Base-by-base conservation (phyloP, 2,329 filamentous ascomycete genomes). In the Arthroderma uncinatum region DNA sequence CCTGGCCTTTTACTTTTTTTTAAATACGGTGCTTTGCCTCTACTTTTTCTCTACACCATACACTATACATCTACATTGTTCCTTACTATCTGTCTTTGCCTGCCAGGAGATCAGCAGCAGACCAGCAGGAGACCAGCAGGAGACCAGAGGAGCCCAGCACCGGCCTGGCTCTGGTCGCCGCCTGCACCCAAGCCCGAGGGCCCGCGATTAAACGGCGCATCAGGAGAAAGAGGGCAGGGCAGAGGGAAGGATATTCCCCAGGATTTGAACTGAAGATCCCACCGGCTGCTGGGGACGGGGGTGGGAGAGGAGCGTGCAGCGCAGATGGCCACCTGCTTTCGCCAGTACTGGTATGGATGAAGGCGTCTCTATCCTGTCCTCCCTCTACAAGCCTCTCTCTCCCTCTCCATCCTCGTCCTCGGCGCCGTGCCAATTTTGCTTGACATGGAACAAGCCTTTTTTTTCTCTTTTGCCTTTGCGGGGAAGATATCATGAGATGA, bases 291-390 rank as follows among this genome's bases (percentile, higher is more conserved):
- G 47, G 47, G 47, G 14, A 50, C 14, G 47, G 47, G 47, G 21
- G 28, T 14, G n/a, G 23, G 42, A 53, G 50, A 55, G 53, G 53
- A n/a, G 39, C 23, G 14, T 42, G 25, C 19, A 50, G 25, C 14
- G 47, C 47, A 37, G 19, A 60, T 60, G 58, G 58, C 58, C 23
- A 50, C 55, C 47, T 57, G 58, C 39, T 60, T 60, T 50, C 47
- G 55, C 55, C 58, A 60, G 47, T 60, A 57, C 53, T 60, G 58
- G 58, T 60, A 60, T 40, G 58, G 28, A 50, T 50, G 47, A 50
- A 50, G 47, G 47, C 25, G 25, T 50, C 47, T 30, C 53, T 40
- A 30, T 50, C 25, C 28, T 50, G 33, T 47, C 21, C 28, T 39
- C 14, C 47, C 12, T 25, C 37, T 16, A 25, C 28, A 14, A 37